Evolutionary conservation across 2,329 filamentous ascomycete genomes (phyloP).

Genomic region (Pseudocercospora crystallina): DNA sequence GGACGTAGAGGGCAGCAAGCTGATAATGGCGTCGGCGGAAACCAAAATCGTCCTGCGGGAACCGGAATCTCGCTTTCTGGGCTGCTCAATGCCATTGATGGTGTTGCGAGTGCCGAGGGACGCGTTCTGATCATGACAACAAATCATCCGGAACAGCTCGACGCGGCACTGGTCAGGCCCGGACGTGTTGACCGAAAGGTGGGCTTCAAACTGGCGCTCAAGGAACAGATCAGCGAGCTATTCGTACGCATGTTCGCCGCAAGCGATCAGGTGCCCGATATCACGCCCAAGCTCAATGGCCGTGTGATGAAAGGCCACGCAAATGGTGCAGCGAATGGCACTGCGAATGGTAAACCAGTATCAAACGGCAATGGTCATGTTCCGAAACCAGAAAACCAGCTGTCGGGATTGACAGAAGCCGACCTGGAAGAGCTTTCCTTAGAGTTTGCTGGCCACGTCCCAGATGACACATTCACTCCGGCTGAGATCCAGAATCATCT

Average conservation of each 20-base stretch:
- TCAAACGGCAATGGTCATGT: constrained; percentile 19
- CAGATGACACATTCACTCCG: constrained; percentile 50
- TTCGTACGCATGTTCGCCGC: constrained; percentile 42
- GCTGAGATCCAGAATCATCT: constrained; percentile 57
- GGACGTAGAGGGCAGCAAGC: neutral
- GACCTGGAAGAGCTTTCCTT: constrained; percentile 43
- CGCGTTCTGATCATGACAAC: constrained; percentile 81
- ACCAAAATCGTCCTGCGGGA: constrained; percentile 21
- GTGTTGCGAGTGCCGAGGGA: constrained; percentile 76
- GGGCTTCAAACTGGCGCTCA: constrained; percentile 53
- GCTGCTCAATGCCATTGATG: constrained; percentile 80
- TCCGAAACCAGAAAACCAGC: constrained; percentile 9
- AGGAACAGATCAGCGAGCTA: constrained; percentile 43
- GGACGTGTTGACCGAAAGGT: constrained; percentile 70
- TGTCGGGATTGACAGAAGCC: constrained; percentile 16
- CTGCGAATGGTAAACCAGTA: constrained; percentile 1
- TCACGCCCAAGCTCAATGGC: constrained; percentile 10
- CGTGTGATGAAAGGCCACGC: neutral
- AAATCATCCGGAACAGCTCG: constrained; percentile 71
- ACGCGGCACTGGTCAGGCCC: constrained; percentile 65
- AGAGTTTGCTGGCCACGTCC: constrained; percentile 47
- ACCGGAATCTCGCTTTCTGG: constrained; percentile 76
- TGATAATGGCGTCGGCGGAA: constrained; percentile 6
- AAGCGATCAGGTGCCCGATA: constrained; percentile 22
- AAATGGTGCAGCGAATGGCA: constrained; percentile 2